These are phyloP conservation scores for Boletus vinaceobasis DNA, from an alignment of 768 basidiomycete species.

Conservation along the genomic window DNA sequence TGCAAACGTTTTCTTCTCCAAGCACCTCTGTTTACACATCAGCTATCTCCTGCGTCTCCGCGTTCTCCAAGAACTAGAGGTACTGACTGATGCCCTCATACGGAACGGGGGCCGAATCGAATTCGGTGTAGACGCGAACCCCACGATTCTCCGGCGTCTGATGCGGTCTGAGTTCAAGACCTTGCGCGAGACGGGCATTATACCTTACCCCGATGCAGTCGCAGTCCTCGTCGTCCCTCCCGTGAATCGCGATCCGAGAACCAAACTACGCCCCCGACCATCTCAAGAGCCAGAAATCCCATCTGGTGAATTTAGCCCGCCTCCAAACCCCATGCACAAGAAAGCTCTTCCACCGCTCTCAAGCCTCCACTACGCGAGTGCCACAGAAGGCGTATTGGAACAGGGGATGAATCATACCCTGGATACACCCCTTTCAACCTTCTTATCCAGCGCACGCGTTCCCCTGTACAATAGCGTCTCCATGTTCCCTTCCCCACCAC, in stretches of 20 bases:
- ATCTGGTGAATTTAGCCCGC: constrained; percentile 2
- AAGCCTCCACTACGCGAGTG: constrained; percentile 11
- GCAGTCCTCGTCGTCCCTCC: constrained; percentile 73
- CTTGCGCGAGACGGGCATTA: constrained; percentile 42
- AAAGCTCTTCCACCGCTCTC: constrained; percentile 29
- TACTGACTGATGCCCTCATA: constrained; percentile 41
- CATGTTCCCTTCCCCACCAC: constrained; percentile 58
- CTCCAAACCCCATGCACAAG: background rate
- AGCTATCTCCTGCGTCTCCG: constrained; percentile 67
- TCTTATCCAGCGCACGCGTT: constrained; percentile 36
- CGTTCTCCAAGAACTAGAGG: constrained; percentile 69
- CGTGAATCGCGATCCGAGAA: constrained; percentile 49
- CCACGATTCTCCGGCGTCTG: constrained; percentile 56
- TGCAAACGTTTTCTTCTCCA: constrained; percentile 34
- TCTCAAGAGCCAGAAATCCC: constrained; percentile 37
- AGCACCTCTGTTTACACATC: constrained; percentile 53
- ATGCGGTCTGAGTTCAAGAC: constrained; percentile 57
- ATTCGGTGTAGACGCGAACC: constrained; percentile 15
- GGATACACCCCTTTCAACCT: constrained; percentile 13
- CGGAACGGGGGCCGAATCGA: background rate
- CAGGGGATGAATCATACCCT: background rate
- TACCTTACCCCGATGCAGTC: constrained; percentile 52
- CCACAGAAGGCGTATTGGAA: background rate
- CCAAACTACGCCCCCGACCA: constrained; percentile 41
- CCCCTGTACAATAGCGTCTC: constrained; percentile 68